Percentiles rank a stretch among this genome's conserved stretches.
These are phyloP conservation scores for Cyclaneusma minus DNA, from an alignment of 2,329 filamentous ascomycete genomes.

Conservation along the genomic window DNA sequence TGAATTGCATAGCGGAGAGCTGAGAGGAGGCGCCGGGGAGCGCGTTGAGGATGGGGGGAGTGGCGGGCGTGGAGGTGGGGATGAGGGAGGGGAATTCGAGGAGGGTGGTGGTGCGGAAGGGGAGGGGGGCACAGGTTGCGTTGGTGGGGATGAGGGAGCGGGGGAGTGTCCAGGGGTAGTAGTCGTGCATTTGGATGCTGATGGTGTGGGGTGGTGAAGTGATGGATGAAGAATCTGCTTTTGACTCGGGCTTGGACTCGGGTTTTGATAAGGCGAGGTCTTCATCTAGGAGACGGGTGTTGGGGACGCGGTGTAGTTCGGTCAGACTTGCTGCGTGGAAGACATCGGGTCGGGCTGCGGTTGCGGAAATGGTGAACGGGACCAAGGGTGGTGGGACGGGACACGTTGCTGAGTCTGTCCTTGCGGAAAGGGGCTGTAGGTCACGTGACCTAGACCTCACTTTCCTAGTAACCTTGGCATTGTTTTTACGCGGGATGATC, in stretches of 20 bases:
- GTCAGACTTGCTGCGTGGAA: slow-evolving; percentile 83
- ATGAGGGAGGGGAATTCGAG: slow-evolving; percentile 44
- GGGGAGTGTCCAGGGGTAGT: slow-evolving; percentile 89
- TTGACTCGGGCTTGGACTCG: slow-evolving; percentile 5
- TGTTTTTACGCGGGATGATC: slow-evolving; percentile 49
- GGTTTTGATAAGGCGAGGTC: too few relatives aligned
- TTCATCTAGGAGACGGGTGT: slow-evolving; percentile 32
- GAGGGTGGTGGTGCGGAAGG: slow-evolving; percentile 52
- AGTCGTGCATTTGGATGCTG: slow-evolving; percentile 62
- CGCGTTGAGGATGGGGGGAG: slow-evolving; percentile 4
- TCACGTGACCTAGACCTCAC: slow-evolving; percentile 4
- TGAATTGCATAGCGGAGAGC: too few relatives aligned
- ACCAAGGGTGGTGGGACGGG: slow-evolving; percentile 41
- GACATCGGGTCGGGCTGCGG: slow-evolving; percentile 63
- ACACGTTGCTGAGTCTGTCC: slow-evolving; percentile 36
- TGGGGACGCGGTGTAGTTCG: slow-evolving; percentile 62
- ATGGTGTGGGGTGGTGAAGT: slow-evolving; percentile 23
- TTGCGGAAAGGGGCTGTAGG: slow-evolving; percentile 4
- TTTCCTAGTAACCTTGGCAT: slow-evolving; percentile 5
- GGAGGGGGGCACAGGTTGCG: slow-evolving; percentile 61
- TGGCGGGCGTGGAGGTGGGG: slow-evolving; percentile 4
- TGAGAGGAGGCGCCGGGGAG: too few relatives aligned
- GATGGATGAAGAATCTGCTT: slow-evolving; percentile 25
- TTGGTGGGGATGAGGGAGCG: slow-evolving; percentile 56
- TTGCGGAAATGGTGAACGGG: slow-evolving; percentile 62